phyloP scores from a whole-genome alignment of 2,329 filamentous ascomycete genomes.

The Fusarium bulbicola region DNA sequence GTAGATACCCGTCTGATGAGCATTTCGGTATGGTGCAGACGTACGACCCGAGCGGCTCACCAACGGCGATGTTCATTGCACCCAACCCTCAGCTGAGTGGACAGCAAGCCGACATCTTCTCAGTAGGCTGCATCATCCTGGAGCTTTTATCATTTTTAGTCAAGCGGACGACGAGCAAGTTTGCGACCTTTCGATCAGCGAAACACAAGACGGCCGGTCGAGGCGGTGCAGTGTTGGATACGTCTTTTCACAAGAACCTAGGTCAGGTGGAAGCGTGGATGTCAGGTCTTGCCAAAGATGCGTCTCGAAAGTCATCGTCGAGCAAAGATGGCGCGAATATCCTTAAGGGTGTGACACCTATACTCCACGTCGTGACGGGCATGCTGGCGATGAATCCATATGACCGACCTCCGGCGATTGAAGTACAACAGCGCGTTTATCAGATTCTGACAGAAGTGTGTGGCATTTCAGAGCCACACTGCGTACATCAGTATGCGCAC shows the following conservation, averaged over 20 bases:
- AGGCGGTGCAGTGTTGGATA: conserved; percentile 70
- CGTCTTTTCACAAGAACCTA: conserved; percentile 77
- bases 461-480: conserved; percentile 61
- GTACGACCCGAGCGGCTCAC: conserved; percentile 36
- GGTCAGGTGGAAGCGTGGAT: conserved; percentile 77
- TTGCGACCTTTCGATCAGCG: conserved; percentile 71
- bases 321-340: conserved; percentile 53
- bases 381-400: conserved; percentile 64
- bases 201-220: conserved; percentile 68
- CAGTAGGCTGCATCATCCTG: conserved; percentile 75
- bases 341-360: conserved; percentile 61
- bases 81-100: conserved; percentile 58
- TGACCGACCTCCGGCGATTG: conserved; percentile 61
- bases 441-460: conserved; percentile 60
- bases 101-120: conserved; percentile 75
- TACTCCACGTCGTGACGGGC: conserved; percentile 61
- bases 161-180: conserved; percentile 72
- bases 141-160: conserved; percentile 76
- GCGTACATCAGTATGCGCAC: conserved; percentile 59
- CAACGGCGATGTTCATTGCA: conserved; percentile 48
- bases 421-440: conserved; percentile 63
- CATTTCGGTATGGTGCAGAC: conserved; percentile 49
- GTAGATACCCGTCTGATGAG: conserved; percentile 50
- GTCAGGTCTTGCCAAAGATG: conserved; percentile 66
- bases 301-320: conserved; percentile 54